Base-by-base conservation (phyloP, 1,139 yeast genomes). In the Meyerozyma guilliermondii region DNA sequence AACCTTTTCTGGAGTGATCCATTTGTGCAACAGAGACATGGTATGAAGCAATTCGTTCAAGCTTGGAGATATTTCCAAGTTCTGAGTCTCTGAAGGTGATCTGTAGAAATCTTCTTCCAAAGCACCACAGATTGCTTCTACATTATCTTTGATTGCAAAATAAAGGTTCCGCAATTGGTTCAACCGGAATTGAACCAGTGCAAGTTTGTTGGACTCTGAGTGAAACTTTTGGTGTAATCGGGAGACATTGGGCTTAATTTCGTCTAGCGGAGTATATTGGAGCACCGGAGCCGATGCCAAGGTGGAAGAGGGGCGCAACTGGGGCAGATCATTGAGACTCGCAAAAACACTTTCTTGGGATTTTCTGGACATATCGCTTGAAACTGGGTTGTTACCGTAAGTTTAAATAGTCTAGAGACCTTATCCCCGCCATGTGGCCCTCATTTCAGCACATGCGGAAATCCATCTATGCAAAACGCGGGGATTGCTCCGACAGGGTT, bases 151-250 rank as follows among this genome's bases (percentile, higher is more conserved):
- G 29, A 89, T 44, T 3, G 80, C 83, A 56, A 73, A 83, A 63
- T 81, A 87, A 27, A 89, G 58, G 55, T 81, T 80, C 49, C 92
- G 76, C 52, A 89, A 73, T 55, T 80, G 85, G 48, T 78, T 69
- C 49, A 80, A 67, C 38, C 95, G 71, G 54, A 56, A 75, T 48
- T 79, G 80, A 38, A 87, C 50, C 28, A 81, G 71, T 43, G 72
- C 75, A 5, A 83, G 67, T 53, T 76, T 78, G 46, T 78, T 76
- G 3, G 65, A 49, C 9, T 45, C 41, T 27, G 61, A 58, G 46
- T 64, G 69, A 63, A 77, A 86, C 1, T 76, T 61, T 3, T 56
- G 49, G 2, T 62, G 62, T 16, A 83, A 63, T 13, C 58, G 54
- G 2, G 63, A 50, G 26, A 82, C 82, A 24, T 72, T 71, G 5